phyloP scores from a whole-genome alignment of 495 filamentous ascomycete species.

The Pyrenopolyporus hunteri region DNA sequence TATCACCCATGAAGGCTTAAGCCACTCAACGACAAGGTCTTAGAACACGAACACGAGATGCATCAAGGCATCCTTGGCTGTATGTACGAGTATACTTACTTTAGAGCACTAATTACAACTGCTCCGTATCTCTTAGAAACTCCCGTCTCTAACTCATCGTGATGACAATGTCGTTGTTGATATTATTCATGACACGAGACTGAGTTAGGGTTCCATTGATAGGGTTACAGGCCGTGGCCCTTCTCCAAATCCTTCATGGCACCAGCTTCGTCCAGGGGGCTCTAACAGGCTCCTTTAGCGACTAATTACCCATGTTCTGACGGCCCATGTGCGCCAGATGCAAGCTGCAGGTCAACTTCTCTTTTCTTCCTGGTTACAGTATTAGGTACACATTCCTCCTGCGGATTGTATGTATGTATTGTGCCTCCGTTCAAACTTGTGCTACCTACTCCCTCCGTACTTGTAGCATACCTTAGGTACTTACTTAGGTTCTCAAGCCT shows the following conservation, averaged over 20 bases:
- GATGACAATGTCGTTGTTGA: neutral
- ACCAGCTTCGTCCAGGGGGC: conserved; percentile 11
- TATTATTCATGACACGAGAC: conserved; percentile 5
- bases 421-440: too few species aligned
- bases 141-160: conserved; percentile 4
- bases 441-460: conserved; percentile 28
- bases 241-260: conserved; percentile 13
- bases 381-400: neutral
- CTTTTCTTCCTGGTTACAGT: conserved; percentile 12
- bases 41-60: conserved; percentile 29
- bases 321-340: conserved; percentile 18
- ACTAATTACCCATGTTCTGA: conserved; percentile 21
- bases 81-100: conserved; percentile 5
- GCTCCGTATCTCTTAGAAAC: too few species aligned
- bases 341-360: conserved; percentile 24
- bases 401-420: too few species aligned
- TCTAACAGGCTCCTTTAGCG: conserved; percentile 38
- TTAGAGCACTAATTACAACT: too few species aligned
- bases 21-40: conserved; percentile 23
- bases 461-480: conserved; percentile 14
- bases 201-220: conserved; percentile 31
- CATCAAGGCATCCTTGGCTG: neutral
- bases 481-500: too few species aligned
- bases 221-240: conserved; percentile 29
- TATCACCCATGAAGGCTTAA: conserved; percentile 31